Conservation (phyloP, 2,329 filamentous ascomycete genomes). For the Colletotrichum caudatum region DNA sequence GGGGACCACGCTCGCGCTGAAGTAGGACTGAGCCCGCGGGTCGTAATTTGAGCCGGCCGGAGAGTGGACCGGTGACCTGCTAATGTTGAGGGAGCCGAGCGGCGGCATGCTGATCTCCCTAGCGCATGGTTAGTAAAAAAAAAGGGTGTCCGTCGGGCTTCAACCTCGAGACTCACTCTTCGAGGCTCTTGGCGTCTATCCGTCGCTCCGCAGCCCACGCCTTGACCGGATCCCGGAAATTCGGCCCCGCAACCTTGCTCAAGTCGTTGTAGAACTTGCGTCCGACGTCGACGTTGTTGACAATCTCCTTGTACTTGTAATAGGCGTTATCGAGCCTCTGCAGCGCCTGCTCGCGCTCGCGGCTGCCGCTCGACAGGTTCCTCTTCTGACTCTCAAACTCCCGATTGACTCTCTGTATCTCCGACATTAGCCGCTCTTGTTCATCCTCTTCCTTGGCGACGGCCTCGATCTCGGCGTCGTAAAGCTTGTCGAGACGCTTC, state of each 20-base stretch:
- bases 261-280: slow-evolving; percentile 98
- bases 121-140: slow-evolving; percentile 15
- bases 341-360: slow-evolving; percentile 85
- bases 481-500: slow-evolving; percentile 77
- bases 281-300: slow-evolving; percentile 89
- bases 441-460: slow-evolving; percentile 79
- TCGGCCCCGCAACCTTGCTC: slow-evolving; percentile 81
- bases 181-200: slow-evolving; percentile 82
- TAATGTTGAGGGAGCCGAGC: slow-evolving; percentile 58
- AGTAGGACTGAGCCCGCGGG: slow-evolving; percentile 42
- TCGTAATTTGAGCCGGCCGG: slow-evolving; percentile 41
- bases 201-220: slow-evolving; percentile 84
- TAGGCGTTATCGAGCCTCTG: slow-evolving; percentile 93
- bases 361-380: slow-evolving; percentile 71
- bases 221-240: slow-evolving; percentile 83
- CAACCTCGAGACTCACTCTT: slow-evolving; percentile 69
- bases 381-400: slow-evolving; percentile 81
- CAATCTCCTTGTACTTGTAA: slow-evolving; percentile 95
- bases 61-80: slow-evolving; percentile 47
- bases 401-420: slow-evolving; percentile 80
- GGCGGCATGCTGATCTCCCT: slow-evolving; percentile 67
- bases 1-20: slow-evolving; percentile 35
- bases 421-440: slow-evolving; percentile 77
- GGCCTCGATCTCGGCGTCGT: slow-evolving; percentile 81
- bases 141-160: slow-evolving; percentile 24